These are phyloP conservation scores for Microbotryum violaceum DNA, from an alignment of 1,284 basidiomycete species.

Conservation along the genomic window DNA sequence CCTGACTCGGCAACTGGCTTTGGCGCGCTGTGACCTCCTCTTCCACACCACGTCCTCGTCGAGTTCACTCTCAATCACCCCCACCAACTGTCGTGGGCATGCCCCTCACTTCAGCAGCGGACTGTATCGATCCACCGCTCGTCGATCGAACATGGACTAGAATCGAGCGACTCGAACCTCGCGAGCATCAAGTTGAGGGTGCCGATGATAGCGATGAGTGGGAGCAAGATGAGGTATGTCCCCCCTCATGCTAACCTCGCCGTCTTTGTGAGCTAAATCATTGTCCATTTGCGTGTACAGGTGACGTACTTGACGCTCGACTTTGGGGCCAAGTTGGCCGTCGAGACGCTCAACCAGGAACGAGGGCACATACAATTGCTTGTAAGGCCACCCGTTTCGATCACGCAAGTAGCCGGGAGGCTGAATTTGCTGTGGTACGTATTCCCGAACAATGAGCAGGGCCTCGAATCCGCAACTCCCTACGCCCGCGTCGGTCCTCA, in stretches of 20 bases:
- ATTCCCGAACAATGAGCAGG: slow-evolving; percentile 3
- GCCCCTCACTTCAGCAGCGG: too few species aligned
- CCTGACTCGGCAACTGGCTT: too few species aligned
- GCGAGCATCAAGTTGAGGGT: background rate
- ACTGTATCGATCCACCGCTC: too few species aligned
- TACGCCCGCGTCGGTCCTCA: slow-evolving; percentile 12
- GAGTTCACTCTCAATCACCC: too few species aligned
- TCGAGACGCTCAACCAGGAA: background rate
- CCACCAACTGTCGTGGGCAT: too few species aligned
- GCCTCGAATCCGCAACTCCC: slow-evolving; percentile 8
- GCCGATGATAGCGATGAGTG: slow-evolving; percentile 12
- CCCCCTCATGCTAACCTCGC: background rate
- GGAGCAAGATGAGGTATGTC: slow-evolving; percentile 24
- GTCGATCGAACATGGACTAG: too few species aligned
- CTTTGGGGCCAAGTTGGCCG: slow-evolving; percentile 9
- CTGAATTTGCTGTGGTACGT: too few species aligned
- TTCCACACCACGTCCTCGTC: too few species aligned
- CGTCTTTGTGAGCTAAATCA: background rate
- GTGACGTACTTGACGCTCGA: slow-evolving; percentile 27
- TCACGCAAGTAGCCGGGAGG: too few species aligned
- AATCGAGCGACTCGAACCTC: too few species aligned
- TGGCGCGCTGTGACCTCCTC: too few species aligned
- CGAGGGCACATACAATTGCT: slow-evolving; percentile 17
- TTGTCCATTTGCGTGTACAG: background rate
- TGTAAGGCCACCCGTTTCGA: background rate